A percentile compares a stretch with the other conserved stretches of the same genome.
These are phyloP conservation scores for Debaryomyces coudertii DNA, from an alignment of 1,139 yeast genomes.

Conservation along the genomic window DNA sequence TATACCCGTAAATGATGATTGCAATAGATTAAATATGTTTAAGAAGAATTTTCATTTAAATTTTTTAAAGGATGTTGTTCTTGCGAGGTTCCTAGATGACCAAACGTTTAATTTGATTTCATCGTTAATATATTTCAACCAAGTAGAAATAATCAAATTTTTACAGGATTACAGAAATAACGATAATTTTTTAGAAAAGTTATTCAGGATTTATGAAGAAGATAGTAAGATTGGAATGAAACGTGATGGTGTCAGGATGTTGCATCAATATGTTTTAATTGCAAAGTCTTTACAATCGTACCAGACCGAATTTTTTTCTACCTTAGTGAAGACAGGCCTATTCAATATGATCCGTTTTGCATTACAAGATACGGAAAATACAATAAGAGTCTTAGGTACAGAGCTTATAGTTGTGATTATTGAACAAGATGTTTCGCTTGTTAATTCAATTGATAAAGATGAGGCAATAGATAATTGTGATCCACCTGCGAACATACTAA, in stretches of 20 bases:
- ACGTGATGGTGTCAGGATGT: conserved; percentile 74
- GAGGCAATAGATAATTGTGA: conserved; percentile 41
- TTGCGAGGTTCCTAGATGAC: conserved; percentile 83
- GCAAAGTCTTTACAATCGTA: conserved; percentile 69
- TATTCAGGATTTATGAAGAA: conserved; percentile 60
- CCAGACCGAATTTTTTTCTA: conserved; percentile 69
- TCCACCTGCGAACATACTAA: conserved; percentile 25
- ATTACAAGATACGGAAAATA: conserved; percentile 52
- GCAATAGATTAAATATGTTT: conserved; percentile 47
- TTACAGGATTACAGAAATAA: conserved; percentile 55
- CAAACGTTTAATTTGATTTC: conserved; percentile 66
- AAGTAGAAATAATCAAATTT: conserved; percentile 68
- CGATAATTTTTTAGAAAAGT: conserved; percentile 43
- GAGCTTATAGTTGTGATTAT: conserved; percentile 80
- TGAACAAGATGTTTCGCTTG: conserved; percentile 78
- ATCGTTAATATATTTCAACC: conserved; percentile 68
- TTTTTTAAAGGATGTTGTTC: conserved; percentile 81
- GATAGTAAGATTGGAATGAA: conserved; percentile 31
- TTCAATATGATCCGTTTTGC: conserved; percentile 75
- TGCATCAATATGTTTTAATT: conserved; percentile 79
- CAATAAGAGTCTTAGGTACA: conserved; percentile 71
- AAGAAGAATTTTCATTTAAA: conserved; percentile 76
- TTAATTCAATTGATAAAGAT: conserved; percentile 47
- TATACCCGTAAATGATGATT: conserved; percentile 52
- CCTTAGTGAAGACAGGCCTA: conserved; percentile 69